phyloP scores from a whole-genome alignment of 192 early-diverging fungal genomes.

The Coemansia sp. region DNA sequence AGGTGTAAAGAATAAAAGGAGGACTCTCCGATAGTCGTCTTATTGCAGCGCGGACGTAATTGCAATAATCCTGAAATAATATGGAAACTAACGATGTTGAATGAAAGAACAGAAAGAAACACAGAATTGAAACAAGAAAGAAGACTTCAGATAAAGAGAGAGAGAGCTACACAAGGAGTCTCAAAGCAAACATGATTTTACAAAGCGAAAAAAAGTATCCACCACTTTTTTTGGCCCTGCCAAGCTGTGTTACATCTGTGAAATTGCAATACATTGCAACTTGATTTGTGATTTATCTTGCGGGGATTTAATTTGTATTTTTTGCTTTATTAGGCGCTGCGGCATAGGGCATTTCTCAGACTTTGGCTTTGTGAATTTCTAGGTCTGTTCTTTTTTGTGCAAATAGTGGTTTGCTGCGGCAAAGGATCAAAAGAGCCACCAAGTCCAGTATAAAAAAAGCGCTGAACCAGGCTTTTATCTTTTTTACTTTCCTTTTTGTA shows the following conservation, averaged over 20 bases:
- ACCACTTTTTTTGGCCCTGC: no score
- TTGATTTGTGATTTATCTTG: no score
- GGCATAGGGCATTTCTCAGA: background rate
- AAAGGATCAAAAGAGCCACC: background rate
- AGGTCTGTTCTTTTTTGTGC: background rate
- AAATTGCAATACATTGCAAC: no score
- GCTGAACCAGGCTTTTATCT: no score
- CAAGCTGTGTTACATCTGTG: no score
- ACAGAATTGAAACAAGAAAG: background rate
- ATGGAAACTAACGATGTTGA: background rate
- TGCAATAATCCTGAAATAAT: background rate
- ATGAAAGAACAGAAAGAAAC: background rate
- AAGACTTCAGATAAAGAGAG: background rate
- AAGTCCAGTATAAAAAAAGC: no score
- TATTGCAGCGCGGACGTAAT: background rate
- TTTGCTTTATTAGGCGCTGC: background rate
- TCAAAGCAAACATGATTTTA: no score
- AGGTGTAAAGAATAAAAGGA: slow-evolving; percentile 4
- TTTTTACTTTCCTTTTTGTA: no score
- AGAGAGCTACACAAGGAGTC: no score
- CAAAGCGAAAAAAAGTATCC: no score
- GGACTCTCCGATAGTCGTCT: background rate
- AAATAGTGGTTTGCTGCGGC: background rate
- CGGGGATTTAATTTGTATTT: background rate
- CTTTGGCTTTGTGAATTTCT: background rate